A percentile compares a stretch with the other conserved stretches of the same genome.
phyloP scores from a whole-genome alignment of 106 monocot genomes.

The Allium cepa region DNA sequence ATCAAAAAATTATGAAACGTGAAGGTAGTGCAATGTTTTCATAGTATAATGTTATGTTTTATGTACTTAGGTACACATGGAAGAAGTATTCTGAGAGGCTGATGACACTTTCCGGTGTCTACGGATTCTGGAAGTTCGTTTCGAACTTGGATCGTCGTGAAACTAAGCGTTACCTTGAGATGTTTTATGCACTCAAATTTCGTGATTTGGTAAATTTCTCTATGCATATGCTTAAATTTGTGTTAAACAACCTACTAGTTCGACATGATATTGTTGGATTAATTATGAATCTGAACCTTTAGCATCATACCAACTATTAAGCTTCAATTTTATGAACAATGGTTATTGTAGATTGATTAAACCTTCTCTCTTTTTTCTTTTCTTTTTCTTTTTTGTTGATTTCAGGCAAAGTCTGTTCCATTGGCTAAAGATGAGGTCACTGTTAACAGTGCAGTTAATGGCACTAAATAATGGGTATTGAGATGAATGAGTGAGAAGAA shows the following conservation, averaged over 20 bases:
- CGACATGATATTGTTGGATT: not conserved
- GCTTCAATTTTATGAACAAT: not conserved
- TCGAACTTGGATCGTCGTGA: constrained; percentile 73
- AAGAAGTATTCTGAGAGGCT: constrained; percentile 72
- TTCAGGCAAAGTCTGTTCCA: constrained; percentile 58
- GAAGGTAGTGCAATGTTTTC: no score
- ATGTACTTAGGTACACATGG: constrained; percentile 57
- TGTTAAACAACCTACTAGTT: no score
- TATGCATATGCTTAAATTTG: not conserved
- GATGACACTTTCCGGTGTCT: constrained; percentile 69
- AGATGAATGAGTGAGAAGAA: not conserved
- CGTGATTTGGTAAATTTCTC: constrained; percentile 45
- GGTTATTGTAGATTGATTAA: not conserved
- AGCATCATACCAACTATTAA: no score
- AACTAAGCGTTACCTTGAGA: constrained; percentile 72
- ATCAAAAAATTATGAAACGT: no score
- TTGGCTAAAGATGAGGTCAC: constrained; percentile 38
- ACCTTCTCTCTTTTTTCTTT: not conserved
- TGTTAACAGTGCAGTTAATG: constrained; percentile 4
- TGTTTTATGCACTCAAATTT: constrained; percentile 70
- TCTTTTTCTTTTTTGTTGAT: no score
- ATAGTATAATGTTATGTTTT: no score
- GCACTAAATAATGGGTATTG: constrained; percentile 5
- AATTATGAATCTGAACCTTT: no score
- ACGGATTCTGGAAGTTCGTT: constrained; percentile 84